Base-by-base conservation (phyloP, 768 basidiomycete genomes). In the Podaxis pistillaris region DNA sequence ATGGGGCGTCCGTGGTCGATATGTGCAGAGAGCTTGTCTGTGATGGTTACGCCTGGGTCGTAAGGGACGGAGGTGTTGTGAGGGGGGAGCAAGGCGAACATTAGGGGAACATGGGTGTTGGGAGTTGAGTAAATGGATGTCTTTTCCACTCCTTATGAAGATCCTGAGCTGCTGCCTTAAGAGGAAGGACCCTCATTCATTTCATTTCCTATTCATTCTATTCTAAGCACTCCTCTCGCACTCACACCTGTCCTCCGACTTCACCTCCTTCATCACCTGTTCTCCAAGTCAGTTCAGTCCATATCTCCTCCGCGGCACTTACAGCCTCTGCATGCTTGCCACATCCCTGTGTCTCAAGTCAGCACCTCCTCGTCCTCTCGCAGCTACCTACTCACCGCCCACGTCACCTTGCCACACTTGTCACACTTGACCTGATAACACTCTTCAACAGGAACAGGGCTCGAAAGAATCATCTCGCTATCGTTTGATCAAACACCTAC, bases 371-470 rank as follows among this genome's bases (percentile, higher is more conserved):
- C 33, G 46, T 36, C 40, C 44, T 26, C 56, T 40, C 46, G 9
- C 12, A 63, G 37, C 53, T 67, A 47, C 67, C 46, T 59, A 73
- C 81, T 69, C 71, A 90, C 90, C 77, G 70, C 78, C 90, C 90
- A 91, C 19, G 86, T 90, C 26, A 76, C 84, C 80, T 90, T 91
- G 55, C 81, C 80, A 72, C 90, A 91, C 63, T 73, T 76, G 56
- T 72, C 73, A 75, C 90, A 91, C 62, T 79, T 78, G 62, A 87
- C 85, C 64, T 73, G 66, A 70, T 73, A 81, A 76, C 90, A 91
- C 63, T 73, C 67, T 69, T 89, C 76, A 65, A 78, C 80, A 60
- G 81, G 85, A 66, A 73, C 66, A 67, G 62, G 44, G n/a, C 22
- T 62, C 15, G 26, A 22, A 36, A 49, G 24, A 37, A 38, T 46